Evolutionary conservation across 2,329 filamentous ascomycete species (phyloP).

Genomic region (Ascochyta clinopodiicola): DNA sequence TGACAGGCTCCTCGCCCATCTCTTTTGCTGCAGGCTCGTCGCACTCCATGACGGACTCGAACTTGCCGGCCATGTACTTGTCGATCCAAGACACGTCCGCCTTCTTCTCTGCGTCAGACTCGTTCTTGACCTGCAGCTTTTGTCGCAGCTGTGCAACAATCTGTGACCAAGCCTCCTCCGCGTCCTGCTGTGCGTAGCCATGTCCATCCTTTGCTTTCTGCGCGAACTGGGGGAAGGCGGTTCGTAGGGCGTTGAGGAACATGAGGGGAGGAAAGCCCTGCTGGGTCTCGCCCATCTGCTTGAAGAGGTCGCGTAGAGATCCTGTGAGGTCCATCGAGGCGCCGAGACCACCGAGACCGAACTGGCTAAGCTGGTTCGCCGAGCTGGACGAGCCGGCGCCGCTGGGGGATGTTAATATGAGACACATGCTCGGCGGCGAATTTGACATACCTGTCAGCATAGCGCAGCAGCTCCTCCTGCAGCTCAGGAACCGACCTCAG

Average conservation of each 20-base stretch:
- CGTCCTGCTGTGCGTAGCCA: constrained; percentile 96
- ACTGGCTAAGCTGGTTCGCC: constrained; percentile 51
- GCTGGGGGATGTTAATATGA: constrained; percentile 29
- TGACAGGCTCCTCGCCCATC: constrained; percentile 72
- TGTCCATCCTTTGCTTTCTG: constrained; percentile 82
- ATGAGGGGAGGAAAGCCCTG: constrained; percentile 81
- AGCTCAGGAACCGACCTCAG: constrained; percentile 89
- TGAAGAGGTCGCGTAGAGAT: constrained; percentile 82
- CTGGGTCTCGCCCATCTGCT: constrained; percentile 87
- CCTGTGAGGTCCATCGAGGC: constrained; percentile 74
- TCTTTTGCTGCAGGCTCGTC: constrained; percentile 81
- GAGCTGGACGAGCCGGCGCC: constrained; percentile 42
- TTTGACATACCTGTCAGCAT: constrained; percentile 53
- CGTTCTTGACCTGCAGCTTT: constrained; percentile 72
- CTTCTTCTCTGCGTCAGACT: constrained; percentile 43
- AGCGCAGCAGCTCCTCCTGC: constrained; percentile 75
- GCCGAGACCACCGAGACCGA: constrained; percentile 65
- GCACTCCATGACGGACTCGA: constrained; percentile 79
- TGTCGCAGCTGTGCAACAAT: constrained; percentile 83
- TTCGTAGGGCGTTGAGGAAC: constrained; percentile 82
- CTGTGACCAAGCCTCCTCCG: constrained; percentile 97
- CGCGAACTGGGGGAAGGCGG: constrained; percentile 88
- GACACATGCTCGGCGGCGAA: no score
- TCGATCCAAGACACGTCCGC: constrained; percentile 77
- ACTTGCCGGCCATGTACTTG: constrained; percentile 85